phyloP scores from a whole-genome alignment of 768 basidiomycete species.

The Pisolithus orientalis region DNA sequence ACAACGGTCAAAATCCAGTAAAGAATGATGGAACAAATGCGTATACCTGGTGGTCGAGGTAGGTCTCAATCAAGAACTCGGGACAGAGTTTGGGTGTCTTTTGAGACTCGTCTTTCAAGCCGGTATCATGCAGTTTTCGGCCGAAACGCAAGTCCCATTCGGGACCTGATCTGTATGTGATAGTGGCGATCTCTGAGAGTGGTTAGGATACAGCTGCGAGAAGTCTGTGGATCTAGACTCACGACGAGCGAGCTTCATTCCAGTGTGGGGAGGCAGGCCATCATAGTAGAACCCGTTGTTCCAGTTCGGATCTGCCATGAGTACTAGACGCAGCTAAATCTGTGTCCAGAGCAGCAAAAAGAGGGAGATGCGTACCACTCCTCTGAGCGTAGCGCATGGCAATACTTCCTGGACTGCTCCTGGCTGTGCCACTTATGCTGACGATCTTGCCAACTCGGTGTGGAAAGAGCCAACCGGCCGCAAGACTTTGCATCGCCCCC shows the following conservation, averaged over 20 bases:
- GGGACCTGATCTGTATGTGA: slow-evolving; percentile 97
- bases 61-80: slow-evolving; percentile 97
- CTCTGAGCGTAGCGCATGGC: slow-evolving; percentile 96
- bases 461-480: slow-evolving; percentile 89
- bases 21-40: neutral
- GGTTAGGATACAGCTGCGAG: neutral
- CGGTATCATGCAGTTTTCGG: slow-evolving; percentile 50
- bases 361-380: slow-evolving; percentile 56
- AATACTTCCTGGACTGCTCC: slow-evolving; percentile 86
- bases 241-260: slow-evolving; percentile 99
- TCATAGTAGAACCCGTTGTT: slow-evolving; percentile 99
- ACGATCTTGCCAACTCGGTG: slow-evolving; percentile 85
- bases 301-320: slow-evolving; percentile 99
- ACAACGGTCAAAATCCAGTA: slow-evolving; percentile 2
- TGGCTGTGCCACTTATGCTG: slow-evolving; percentile 90
- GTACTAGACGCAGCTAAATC: slow-evolving; percentile 46
- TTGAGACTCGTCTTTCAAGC: slow-evolving; percentile 10
- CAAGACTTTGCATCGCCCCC: slow-evolving; percentile 98
- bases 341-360: neutral
- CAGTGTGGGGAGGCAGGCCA: slow-evolving; percentile 88
- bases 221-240: slow-evolving; percentile 23
- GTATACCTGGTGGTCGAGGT: slow-evolving; percentile 82
- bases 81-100: slow-evolving; percentile 78
- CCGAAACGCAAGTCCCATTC: slow-evolving; percentile 99
- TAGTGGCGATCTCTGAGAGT: slow-evolving; percentile 88